phyloP scores from a whole-genome alignment of 106 monocot genomes.

The Apostasia ramifera region DNA sequence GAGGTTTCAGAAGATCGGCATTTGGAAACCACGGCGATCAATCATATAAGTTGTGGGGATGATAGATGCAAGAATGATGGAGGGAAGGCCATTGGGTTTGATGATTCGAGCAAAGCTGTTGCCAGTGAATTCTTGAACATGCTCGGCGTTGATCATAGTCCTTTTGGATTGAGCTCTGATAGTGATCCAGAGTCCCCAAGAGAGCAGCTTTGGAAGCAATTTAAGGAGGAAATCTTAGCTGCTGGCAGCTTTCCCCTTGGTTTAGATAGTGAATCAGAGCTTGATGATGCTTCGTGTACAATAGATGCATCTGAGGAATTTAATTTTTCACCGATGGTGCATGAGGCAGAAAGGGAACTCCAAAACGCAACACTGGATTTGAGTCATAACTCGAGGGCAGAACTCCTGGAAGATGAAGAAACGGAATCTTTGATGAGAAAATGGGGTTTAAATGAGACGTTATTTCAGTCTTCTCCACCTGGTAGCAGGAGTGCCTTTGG shows the following conservation, averaged over 20 bases:
- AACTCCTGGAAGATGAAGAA: constrained; percentile 77
- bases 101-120: constrained; percentile 50
- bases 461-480: constrained; percentile 53
- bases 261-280: constrained; percentile 18
- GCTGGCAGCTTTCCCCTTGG: constrained; percentile 25
- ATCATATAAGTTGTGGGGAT: constrained; percentile 7
- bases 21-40: constrained; percentile 6
- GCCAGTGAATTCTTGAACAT: constrained; percentile 79
- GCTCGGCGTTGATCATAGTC: constrained; percentile 66
- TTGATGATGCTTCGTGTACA: constrained; percentile 15
- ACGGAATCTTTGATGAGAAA: constrained; percentile 77
- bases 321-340: constrained; percentile 42
- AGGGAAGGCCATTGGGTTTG: constrained; percentile 37
- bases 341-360: constrained; percentile 62
- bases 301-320: constrained; percentile 29
- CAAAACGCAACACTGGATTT: constrained; percentile 28
- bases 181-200: constrained; percentile 77
- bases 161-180: constrained; percentile 54
- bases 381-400: constrained; percentile 41
- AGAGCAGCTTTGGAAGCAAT: constrained; percentile 60
- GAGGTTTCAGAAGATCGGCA: constrained; percentile 15
- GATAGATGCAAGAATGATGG: constrained; percentile 18
- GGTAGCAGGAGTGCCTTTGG: constrained; percentile 49
- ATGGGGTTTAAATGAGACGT: constrained; percentile 70
- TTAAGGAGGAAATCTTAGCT: constrained; percentile 47